phyloP scores from a whole-genome alignment of 2,329 filamentous ascomycete species.

The Magnaporthiopsis rhizophila region DNA sequence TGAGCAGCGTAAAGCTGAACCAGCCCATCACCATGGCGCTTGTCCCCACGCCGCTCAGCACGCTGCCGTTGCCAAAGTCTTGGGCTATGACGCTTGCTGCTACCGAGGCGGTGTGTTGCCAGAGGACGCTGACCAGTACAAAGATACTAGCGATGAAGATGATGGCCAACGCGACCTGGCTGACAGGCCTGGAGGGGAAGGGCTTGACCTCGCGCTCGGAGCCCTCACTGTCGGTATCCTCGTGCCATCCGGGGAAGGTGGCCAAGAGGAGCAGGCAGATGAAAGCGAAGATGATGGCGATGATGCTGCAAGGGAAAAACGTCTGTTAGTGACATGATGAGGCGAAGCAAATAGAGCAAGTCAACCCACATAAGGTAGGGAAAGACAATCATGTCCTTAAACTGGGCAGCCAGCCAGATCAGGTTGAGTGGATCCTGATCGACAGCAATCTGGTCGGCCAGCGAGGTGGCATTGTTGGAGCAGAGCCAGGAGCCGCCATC shows the following conservation, averaged over 20 bases:
- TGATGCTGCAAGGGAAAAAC: slow-evolving; percentile 55
- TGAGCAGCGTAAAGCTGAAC: slow-evolving; percentile 90
- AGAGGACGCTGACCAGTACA: slow-evolving; percentile 66
- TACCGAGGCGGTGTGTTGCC: slow-evolving; percentile 94
- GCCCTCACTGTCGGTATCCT: slow-evolving; percentile 72
- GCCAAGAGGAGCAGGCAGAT: slow-evolving; percentile 90
- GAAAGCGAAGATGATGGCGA: slow-evolving; percentile 95
- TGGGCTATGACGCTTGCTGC: slow-evolving; percentile 89
- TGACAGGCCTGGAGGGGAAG: slow-evolving; percentile 86
- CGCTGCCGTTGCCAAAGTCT: slow-evolving; percentile 84
- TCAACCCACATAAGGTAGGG: slow-evolving; percentile 79
- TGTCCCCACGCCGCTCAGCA: slow-evolving; percentile 81
- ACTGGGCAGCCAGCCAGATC: slow-evolving; percentile 93
- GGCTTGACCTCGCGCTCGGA: slow-evolving; percentile 87
- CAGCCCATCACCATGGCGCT: slow-evolving; percentile 95
- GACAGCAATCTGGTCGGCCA: slow-evolving; percentile 80
- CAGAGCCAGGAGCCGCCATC: slow-evolving; percentile 89
- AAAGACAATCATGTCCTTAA: slow-evolving; percentile 98
- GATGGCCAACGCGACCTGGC: slow-evolving; percentile 84
- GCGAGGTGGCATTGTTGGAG: slow-evolving; percentile 90
- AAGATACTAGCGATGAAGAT: slow-evolving; percentile 74
- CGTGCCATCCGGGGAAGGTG: slow-evolving; percentile 96
- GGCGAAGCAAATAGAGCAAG: not conserved
- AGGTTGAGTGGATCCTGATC: slow-evolving; percentile 95
- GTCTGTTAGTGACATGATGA: slow-evolving; percentile 10